These are phyloP conservation scores for Teratosphaeria pseudoeucalypti DNA, from an alignment of 2,329 filamentous ascomycete genomes.

Conservation along the genomic window DNA sequence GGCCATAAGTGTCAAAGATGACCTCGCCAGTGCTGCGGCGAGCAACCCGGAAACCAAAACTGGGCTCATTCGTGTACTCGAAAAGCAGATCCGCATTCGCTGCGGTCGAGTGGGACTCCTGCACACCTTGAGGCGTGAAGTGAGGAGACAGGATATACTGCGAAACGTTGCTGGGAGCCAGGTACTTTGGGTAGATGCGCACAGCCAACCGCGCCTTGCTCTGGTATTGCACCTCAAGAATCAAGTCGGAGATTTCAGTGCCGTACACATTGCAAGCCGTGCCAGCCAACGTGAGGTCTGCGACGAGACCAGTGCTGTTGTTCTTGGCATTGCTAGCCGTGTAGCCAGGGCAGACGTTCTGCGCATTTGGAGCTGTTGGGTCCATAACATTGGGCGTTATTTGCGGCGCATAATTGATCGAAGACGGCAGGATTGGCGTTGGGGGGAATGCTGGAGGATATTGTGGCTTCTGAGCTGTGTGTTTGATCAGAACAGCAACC, in stretches of 20 bases:
- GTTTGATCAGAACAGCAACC: background rate
- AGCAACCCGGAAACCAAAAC: conserved; percentile 40
- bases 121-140: background rate
- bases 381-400: conserved; percentile 19
- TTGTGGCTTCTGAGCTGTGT: conserved; percentile 15
- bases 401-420: conserved; percentile 16
- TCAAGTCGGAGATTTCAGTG: conserved; percentile 18
- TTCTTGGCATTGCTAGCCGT: conserved; percentile 19
- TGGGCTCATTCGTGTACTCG: background rate
- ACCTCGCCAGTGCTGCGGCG: conserved; percentile 48
- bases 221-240: conserved; percentile 20
- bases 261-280: conserved; percentile 21
- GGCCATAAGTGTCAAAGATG: conserved; percentile 59
- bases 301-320: conserved; percentile 14
- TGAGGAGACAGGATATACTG: background rate
- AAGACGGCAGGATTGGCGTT: conserved; percentile 15
- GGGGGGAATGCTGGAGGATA: conserved; percentile 19
- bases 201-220: conserved; percentile 10
- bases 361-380: conserved; percentile 17
- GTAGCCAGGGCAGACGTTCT: conserved; percentile 21
- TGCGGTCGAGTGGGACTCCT: conserved; percentile 3
- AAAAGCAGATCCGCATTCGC: background rate
- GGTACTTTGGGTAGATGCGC: background rate
- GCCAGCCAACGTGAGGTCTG: conserved; percentile 21
- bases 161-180: background rate